A percentile compares a stretch with the other conserved stretches of the same genome.
Conservation (phyloP, 768 basidiomycete species). For the Trametes villosa region DNA sequence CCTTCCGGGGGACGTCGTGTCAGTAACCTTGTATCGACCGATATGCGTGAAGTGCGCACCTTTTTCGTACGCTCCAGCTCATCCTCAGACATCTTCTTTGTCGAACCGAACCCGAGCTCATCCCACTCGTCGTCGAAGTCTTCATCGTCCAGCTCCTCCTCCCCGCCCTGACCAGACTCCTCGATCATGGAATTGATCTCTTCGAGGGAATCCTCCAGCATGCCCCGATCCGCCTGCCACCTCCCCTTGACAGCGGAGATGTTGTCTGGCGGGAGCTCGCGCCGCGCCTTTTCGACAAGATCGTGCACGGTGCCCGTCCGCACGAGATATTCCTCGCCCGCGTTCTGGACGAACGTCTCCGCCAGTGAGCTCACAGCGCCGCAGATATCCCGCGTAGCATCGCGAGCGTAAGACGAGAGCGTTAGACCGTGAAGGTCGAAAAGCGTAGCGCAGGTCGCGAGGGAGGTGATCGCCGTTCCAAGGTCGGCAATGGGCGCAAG, state of each 20-base stretch:
- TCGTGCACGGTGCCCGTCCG: slow-evolving; percentile 36
- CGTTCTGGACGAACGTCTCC: slow-evolving; percentile 16
- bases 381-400: slow-evolving; percentile 22
- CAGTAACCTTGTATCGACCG: neutral
- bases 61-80: slow-evolving; percentile 65
- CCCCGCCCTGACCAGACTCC: slow-evolving; percentile 35
- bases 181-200: slow-evolving; percentile 63
- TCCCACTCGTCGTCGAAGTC: slow-evolving; percentile 46
- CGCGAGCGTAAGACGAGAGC: slow-evolving; percentile 26
- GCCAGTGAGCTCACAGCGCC: slow-evolving; percentile 23
- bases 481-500: slow-evolving; percentile 30
- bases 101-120: slow-evolving; percentile 59
- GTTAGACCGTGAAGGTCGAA: slow-evolving; percentile 32
- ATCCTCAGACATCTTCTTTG: slow-evolving; percentile 45
- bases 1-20: slow-evolving; percentile 41
- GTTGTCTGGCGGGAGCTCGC: slow-evolving; percentile 61
- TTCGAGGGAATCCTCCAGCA: slow-evolving; percentile 61
- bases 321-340: slow-evolving; percentile 31
- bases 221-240: slow-evolving; percentile 55
- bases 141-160: slow-evolving; percentile 36
- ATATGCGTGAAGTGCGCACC: slow-evolving; percentile 42
- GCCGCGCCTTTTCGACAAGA: slow-evolving; percentile 30
- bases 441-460: slow-evolving; percentile 35
- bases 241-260: slow-evolving; percentile 56
- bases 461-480: slow-evolving; percentile 25